Base-by-base conservation (phyloP, 768 basidiomycete genomes). In the Leccinum disarticulatum region DNA sequence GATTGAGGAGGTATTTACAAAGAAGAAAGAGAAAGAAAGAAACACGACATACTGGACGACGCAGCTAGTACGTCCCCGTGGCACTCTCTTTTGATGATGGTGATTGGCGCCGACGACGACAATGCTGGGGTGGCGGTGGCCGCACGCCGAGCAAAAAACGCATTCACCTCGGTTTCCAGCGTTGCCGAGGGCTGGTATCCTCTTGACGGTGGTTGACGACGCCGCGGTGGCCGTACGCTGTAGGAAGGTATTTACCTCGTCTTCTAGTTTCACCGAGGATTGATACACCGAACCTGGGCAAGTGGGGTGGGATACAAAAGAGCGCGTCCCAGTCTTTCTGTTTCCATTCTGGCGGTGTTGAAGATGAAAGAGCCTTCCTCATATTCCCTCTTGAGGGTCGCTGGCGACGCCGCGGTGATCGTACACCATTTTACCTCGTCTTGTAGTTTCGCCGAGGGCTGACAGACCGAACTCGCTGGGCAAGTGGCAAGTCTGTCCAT, bases 61-160 rank as follows among this genome's bases (percentile, higher is more conserved):
- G 31, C 6, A 6, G 17, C 0, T 27, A 15, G 3, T 25, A 27
- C 27, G 27, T 27, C 27, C 27, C 27, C 27, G 15, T 62, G 61
- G 1, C 53, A 52, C 33, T 61, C 68, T n/a, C 66, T 60, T 36
- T 70, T 65, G 1, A 65, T 43, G 11, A 38, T 7, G 3, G 13
- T 35, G 6, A 36, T 36, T 13, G 15, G 36, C 6, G 6, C 14
- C 36, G 36, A 3, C 36, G 14, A 36, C 14, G 13, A 14, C 33
- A 35, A 35, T 3, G 59, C 15, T 2, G 19, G 31, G 31, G 31
- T 0, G 31, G 43, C 4, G 30, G 27, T 17, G 8, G 19, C 7
- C 13, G n/a, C n/a, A 4, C 25, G 31, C 6, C 3, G 41, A 47
- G 57, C 55, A 4, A 58, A 41, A 15, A 38, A 38, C 15, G 7